phyloP scores from a whole-genome alignment of 805 yeast genomes.

The Metschnikowia kofuensis region DNA sequence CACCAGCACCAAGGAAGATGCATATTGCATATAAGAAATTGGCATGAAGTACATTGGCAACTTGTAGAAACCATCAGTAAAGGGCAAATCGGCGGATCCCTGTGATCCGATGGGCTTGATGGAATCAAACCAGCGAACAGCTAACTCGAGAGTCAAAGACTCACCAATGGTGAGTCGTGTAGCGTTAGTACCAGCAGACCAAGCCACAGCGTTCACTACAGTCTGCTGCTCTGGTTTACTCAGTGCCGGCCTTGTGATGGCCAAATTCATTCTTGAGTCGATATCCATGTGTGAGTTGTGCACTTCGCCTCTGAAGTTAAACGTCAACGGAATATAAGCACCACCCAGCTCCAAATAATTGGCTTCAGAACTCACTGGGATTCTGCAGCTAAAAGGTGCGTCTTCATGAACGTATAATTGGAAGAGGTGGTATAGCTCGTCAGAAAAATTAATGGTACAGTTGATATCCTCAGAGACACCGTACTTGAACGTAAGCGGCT shows the following conservation, averaged over 20 bases:
- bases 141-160: conserved; percentile 51
- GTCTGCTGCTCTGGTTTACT: conserved; percentile 32
- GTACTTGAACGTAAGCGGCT: conserved; percentile 55
- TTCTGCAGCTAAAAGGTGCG: conserved; percentile 66
- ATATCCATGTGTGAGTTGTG: conserved; percentile 67
- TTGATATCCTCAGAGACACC: conserved; percentile 49
- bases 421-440: conserved; percentile 63
- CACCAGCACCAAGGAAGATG: conserved; percentile 19
- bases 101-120: conserved; percentile 21
- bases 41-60: conserved; percentile 31
- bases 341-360: conserved; percentile 42
- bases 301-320: conserved; percentile 64
- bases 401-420: conserved; percentile 78
- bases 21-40: conserved; percentile 23
- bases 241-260: conserved; percentile 40
- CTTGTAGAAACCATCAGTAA: conserved; percentile 38
- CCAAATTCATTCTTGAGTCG: conserved; percentile 54
- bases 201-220: conserved; percentile 54
- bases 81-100: conserved; percentile 28
- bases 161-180: conserved; percentile 68
- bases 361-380: conserved; percentile 49
- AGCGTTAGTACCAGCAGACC: conserved; percentile 59
- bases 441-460: conserved; percentile 62
- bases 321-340: conserved; percentile 54
- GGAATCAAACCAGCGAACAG: conserved; percentile 54